Conservation (phyloP, 2,329 filamentous ascomycete species). For the Alternaria gaisen region DNA sequence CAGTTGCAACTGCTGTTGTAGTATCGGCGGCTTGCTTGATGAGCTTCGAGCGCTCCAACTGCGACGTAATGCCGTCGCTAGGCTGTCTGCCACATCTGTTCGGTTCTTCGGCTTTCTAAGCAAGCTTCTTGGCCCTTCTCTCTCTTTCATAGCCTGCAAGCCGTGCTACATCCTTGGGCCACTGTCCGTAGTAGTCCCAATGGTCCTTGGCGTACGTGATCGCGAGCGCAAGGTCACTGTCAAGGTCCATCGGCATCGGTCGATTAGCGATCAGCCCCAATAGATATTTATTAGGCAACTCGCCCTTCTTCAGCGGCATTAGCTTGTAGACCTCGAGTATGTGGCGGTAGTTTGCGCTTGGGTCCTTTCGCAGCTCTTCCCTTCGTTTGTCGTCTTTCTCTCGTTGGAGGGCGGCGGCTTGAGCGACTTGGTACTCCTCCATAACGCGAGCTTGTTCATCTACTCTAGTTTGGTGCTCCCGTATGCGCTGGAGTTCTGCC, state of each 20-base stretch:
- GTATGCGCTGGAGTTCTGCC: not conserved
- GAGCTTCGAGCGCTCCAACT: conserved; percentile 72
- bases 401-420: not conserved
- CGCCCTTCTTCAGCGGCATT: not conserved
- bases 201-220: conserved; percentile 21
- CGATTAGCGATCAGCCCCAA: conserved; percentile 19
- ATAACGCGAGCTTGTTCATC: not conserved
- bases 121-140: not conserved
- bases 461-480: not conserved
- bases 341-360: conserved; percentile 15
- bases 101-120: not conserved
- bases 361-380: conserved; percentile 13
- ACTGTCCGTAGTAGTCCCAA: conserved; percentile 20
- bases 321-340: conserved; percentile 13
- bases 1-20: conserved; percentile 49
- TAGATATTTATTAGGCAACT: conserved; percentile 10
- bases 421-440: not conserved
- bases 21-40: conserved; percentile 66
- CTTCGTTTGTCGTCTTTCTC: conserved; percentile 7
- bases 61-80: conserved; percentile 85
- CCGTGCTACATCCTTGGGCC: not conserved
- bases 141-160: not conserved
- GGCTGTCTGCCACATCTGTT: conserved; percentile 52
- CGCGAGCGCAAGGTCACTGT: conserved; percentile 17
- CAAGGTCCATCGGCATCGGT: conserved; percentile 7